Evolutionary conservation across 2,329 filamentous ascomycete genomes (phyloP), one percentile per base, ranked within the genome.

Genomic region (Davidsoniella australis): DNA sequence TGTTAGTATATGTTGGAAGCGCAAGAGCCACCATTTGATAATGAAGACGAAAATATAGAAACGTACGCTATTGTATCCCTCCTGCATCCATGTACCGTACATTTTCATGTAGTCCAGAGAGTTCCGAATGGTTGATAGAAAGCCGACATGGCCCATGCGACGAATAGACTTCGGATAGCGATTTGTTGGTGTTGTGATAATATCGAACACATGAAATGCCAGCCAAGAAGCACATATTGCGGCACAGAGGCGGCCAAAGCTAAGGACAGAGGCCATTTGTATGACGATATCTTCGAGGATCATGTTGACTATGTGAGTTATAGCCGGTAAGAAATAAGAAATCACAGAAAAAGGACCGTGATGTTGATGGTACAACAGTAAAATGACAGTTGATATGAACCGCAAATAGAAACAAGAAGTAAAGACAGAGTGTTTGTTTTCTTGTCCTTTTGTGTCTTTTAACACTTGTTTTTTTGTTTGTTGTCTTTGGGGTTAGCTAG

Each of bases 11-110:
- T 38, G 33, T 23, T 41, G 8, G 39, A 8, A 17, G 24, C 20
- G 37, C 14, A 23, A 44, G 8, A 43, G 8, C 41, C 18, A 29
- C 7, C 26, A 29, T 29, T 8, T 29, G 26, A 9, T 29, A 10
- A 10, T 29, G 26, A 29, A 18, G 18, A 18, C 18, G 18, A 3
- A 29, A 10, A 29, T 8, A 29, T 29, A 29, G 26, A 29, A 29
- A 29, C 26, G 10, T 48, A 64, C 67, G 60, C 67, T 67, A 17
- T 61, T 55, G 47, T 70, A 69, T 17, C 68, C 68, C 50, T 69
- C 60, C 8, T 58, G 59, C 1, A 68, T 60, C 68, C 68, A 70
- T 5, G 54, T 47, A 23, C 61, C 60, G 48, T 64, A 67, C 45
- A 61, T 58, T 1, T 60, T 56, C 29, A 67, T 56, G 44, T 66